Evolutionary conservation across 768 basidiomycete species (phyloP), one percentile per base, ranked within the genome.

Genomic region (Gyrodon lividus): DNA sequence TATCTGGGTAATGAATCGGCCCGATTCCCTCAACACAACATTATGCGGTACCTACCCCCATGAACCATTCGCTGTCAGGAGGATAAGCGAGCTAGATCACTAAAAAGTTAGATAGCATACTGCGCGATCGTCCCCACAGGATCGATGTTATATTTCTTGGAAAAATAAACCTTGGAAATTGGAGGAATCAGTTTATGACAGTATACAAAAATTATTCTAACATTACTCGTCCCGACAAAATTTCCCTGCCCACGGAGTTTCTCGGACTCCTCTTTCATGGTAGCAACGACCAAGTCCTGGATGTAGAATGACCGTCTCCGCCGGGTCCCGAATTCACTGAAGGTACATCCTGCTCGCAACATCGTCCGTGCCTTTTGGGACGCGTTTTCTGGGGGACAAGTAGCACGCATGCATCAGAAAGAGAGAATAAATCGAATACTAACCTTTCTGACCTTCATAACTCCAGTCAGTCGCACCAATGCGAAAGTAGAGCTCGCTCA

Each of bases 311-410:
- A 89, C 37, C 93, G 77, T 55, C 93, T 75, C 33, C 93, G 77
- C 4, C 93, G 78, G 3, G 92, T 92, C 3, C 93, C 94, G 53
- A 95, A 94, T 61, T 97, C 93, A 64, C 84, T 89, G 62, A 95
- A 83, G 9, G 67, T 60, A 58, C 90, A 89, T 10, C 82, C 86
- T 1, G 78, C 80, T 46, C 77, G 65, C 23, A 92, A 65, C 16
- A 97, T 74, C 6, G 71, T 62, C 57, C 72, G 73, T 0, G 80
- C 92, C 67, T 99, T 98, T 22, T 67, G 63, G 56, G 82, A 87
- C 4, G 95, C 90, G 19, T 71, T 68, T 41, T 86, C 93, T 95
- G 67, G 26, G 26, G 30, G 40, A 24, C 2, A 34, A 45, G 48
- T 46, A 50, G 16, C 13, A 34, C 14, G 43, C 23, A 20, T 2